Evolutionary conservation across 1,284 basidiomycete genomes (phyloP).

Genomic region (Ceratobasidium sp.): DNA sequence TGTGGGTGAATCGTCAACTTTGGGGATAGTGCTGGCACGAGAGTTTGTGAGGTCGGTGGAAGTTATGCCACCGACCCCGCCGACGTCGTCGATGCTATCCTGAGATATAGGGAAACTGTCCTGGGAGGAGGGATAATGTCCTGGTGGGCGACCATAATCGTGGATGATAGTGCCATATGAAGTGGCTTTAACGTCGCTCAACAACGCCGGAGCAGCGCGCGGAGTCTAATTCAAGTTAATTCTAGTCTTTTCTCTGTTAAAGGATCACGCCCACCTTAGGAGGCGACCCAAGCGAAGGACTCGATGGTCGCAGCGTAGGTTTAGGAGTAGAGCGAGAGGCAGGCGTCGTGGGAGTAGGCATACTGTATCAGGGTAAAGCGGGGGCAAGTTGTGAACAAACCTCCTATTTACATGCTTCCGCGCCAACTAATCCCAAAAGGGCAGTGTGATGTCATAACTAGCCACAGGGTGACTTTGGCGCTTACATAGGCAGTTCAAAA

Average conservation of each 20-base stretch:
- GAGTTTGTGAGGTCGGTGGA: not conserved
- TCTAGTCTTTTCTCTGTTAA: not conserved
- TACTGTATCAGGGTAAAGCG: conserved; percentile 12
- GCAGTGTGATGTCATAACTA: conserved; percentile 18
- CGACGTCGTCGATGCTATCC: conserved; percentile 34
- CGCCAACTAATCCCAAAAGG: conserved; percentile 3
- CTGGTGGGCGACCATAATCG: conserved; percentile 18
- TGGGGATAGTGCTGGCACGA: conserved; percentile 12
- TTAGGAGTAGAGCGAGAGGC: not conserved
- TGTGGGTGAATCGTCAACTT: conserved; percentile 38
- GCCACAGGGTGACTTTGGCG: conserved; percentile 21
- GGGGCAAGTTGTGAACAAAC: not conserved
- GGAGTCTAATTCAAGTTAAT: conserved; percentile 25
- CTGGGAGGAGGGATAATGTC: conserved; percentile 30
- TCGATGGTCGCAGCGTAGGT: not conserved
- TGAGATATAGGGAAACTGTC: conserved; percentile 17
- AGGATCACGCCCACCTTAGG: not conserved
- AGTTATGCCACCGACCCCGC: conserved; percentile 24
- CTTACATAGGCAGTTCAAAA: conserved; percentile 13
- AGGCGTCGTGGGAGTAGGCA: conserved; percentile 10
- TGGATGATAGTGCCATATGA: not conserved
- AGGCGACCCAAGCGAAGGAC: conserved; percentile 10
- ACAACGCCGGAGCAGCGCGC: conserved; percentile 16
- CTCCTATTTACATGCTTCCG: conserved; percentile 38
- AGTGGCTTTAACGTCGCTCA: conserved; percentile 20